Evolutionary conservation across 371 early-diverging fungal species (phyloP).

Genomic region (Haplosporangium sp.): DNA sequence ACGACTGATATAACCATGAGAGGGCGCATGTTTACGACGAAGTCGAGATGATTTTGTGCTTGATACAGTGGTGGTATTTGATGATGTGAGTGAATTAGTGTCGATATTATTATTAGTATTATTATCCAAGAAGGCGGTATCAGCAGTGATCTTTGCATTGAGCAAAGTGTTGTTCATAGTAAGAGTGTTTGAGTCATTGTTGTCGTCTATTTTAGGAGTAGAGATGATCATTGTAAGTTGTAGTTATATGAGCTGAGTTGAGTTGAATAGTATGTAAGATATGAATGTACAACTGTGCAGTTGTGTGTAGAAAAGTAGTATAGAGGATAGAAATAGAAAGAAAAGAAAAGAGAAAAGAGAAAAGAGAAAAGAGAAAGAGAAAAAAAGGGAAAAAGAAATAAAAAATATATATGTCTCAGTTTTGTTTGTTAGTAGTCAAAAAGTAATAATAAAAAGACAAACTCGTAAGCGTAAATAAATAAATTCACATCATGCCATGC

Average conservation of each 20-base stretch:
- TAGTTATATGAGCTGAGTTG: background rate
- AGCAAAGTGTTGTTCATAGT: slow-evolving; percentile 37
- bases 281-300: too few species aligned
- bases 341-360: background rate
- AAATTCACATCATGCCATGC: background rate
- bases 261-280: background rate
- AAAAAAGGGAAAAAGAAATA: background rate
- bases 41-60: slow-evolving; percentile 10
- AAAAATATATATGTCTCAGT: background rate
- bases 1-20: slow-evolving; percentile 60
- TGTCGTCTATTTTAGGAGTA: slow-evolving; percentile 30
- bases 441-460: too few species aligned
- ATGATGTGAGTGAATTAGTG: slow-evolving; percentile 5
- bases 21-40: slow-evolving; percentile 2
- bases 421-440: too few species aligned
- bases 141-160: slow-evolving; percentile 37
- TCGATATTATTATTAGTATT: background rate
- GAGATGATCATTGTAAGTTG: slow-evolving; percentile 39
- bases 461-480: background rate
- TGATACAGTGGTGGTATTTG: slow-evolving; percentile 5
- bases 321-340: background rate
- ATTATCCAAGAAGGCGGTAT: slow-evolving; percentile 2
- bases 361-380: background rate
- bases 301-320: background rate
- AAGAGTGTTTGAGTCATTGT: slow-evolving; percentile 29